phyloP scores from a whole-genome alignment of 1,139 yeast genomes.

The Candida buenavistaensis region DNA sequence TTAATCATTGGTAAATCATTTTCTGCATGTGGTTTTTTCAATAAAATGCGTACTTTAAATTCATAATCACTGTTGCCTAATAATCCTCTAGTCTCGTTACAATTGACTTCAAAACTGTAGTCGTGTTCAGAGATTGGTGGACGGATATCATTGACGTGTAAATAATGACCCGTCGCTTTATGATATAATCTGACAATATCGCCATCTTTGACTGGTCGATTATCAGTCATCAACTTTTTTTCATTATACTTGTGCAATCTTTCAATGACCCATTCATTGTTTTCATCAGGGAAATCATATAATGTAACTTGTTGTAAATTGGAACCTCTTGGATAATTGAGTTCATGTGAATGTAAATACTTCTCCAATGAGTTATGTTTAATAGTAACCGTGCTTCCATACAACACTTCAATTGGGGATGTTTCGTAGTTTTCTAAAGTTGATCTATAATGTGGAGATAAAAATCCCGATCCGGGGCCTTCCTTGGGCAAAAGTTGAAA shows the following conservation, averaged over 20 bases:
- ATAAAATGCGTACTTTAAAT: constrained; percentile 46
- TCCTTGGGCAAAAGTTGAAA: constrained; percentile 43
- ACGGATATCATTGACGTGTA: constrained; percentile 57
- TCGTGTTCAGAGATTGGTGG: constrained; percentile 85
- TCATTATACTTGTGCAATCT: constrained; percentile 31
- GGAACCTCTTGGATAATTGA: constrained; percentile 54
- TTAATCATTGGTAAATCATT: constrained; percentile 38
- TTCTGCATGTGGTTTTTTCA: constrained; percentile 25
- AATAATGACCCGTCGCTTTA: constrained; percentile 54
- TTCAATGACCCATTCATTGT: constrained; percentile 72
- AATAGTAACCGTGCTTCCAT: constrained; percentile 66
- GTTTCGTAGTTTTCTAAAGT: constrained; percentile 40
- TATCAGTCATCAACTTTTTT: constrained; percentile 25
- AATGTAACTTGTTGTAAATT: constrained; percentile 69
- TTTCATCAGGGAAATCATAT: constrained; percentile 49
- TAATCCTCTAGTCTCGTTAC: constrained; percentile 52
- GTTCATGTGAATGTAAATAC: constrained; percentile 68
- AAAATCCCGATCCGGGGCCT: constrained; percentile 52
- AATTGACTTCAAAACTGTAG: constrained; percentile 71
- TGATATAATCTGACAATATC: constrained; percentile 63
- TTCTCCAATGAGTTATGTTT: constrained; percentile 64
- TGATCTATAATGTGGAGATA: constrained; percentile 62
- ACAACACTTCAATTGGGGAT: constrained; percentile 52
- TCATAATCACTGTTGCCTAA: constrained; percentile 54
- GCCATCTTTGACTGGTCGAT: constrained; percentile 47